Percentiles rank a stretch among this genome's conserved stretches.
phyloP scores from a whole-genome alignment of 1,139 yeast genomes.

The Sugiyamaella neomexicana region DNA sequence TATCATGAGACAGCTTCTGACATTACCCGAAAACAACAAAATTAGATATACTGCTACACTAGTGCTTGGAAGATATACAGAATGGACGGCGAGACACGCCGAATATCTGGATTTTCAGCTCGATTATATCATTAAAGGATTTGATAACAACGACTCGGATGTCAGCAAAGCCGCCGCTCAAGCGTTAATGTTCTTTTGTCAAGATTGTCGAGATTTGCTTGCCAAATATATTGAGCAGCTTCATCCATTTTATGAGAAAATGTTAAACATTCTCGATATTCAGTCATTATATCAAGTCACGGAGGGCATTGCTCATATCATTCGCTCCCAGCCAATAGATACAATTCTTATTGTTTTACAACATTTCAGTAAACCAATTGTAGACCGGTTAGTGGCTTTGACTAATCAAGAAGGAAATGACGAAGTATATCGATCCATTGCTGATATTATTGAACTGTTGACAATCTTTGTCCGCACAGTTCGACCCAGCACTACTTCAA shows the following conservation, averaged over 20 bases:
- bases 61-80: slow-evolving; percentile 90
- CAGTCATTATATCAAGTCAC: slow-evolving; percentile 77
- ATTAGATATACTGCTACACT: slow-evolving; percentile 89
- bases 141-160: slow-evolving; percentile 51
- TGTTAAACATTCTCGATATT: slow-evolving; percentile 56
- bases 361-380: slow-evolving; percentile 69
- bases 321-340: slow-evolving; percentile 55
- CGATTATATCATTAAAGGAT: slow-evolving; percentile 80
- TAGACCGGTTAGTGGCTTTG: slow-evolving; percentile 46
- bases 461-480: slow-evolving; percentile 70
- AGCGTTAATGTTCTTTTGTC: slow-evolving; percentile 92
- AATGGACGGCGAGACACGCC: slow-evolving; percentile 89
- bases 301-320: slow-evolving; percentile 87
- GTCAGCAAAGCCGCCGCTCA: slow-evolving; percentile 86
- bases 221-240: slow-evolving; percentile 74
- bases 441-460: slow-evolving; percentile 74
- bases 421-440: slow-evolving; percentile 50
- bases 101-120: slow-evolving; percentile 79
- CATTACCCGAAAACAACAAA: slow-evolving; percentile 82
- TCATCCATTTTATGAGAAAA: slow-evolving; percentile 68
- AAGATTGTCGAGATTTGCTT: slow-evolving; percentile 75
- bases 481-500: slow-evolving; percentile 19
- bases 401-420: slow-evolving; percentile 40
- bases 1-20: slow-evolving; percentile 67
- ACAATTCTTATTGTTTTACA: slow-evolving; percentile 49